These are phyloP conservation scores for Phyllosticta citrichinensis DNA, from an alignment of 2,329 filamentous ascomycete species.

Conservation along the genomic window DNA sequence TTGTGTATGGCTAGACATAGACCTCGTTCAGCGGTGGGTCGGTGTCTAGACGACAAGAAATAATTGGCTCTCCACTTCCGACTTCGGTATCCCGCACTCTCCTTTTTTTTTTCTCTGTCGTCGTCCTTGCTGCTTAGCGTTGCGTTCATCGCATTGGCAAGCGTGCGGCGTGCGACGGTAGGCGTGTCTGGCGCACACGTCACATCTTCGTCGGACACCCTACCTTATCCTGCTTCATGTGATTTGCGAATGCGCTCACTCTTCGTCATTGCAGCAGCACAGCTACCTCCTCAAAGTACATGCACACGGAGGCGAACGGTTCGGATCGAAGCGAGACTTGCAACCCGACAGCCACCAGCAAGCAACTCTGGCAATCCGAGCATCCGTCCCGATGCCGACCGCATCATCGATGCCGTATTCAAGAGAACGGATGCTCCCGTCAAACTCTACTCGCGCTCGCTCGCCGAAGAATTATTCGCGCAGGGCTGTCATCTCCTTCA, in stretches of 20 bases:
- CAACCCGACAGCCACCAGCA: background rate
- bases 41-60: conserved; percentile 6
- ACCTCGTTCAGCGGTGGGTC: conserved; percentile 7
- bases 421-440: background rate
- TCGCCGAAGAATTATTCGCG: background rate
- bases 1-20: conserved; percentile 9
- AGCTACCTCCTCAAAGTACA: no score
- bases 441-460: background rate
- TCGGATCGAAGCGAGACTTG: conserved; percentile 3
- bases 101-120: background rate
- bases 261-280: background rate
- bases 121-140: background rate
- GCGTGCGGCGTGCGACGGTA: background rate
- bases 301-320: background rate
- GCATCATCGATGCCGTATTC: background rate
- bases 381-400: background rate
- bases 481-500: background rate
- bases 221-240: background rate
- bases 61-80: conserved; percentile 10
- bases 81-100: background rate
- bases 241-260: background rate
- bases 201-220: background rate
- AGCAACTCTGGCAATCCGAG: background rate
- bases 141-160: background rate
- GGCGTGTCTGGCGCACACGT: background rate